Evolutionary conservation across 805 yeast genomes (phyloP), one percentile per base, ranked within the genome.

Genomic region (Kluyveromyces lactis): DNA sequence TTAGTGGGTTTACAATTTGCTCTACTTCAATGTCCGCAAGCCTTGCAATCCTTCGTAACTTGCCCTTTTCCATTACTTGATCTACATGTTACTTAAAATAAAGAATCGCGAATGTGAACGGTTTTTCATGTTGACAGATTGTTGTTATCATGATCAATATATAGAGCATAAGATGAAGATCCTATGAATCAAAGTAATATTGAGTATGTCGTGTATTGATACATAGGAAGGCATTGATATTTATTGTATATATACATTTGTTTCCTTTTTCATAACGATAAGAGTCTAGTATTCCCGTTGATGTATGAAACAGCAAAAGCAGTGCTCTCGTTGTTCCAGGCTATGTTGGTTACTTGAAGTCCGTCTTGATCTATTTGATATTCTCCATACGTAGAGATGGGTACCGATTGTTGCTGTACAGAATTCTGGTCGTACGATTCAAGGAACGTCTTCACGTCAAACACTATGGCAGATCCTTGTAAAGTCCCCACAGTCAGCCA

Each of bases 401-500:
- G 50, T 26, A 53, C 46, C 13, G 54, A 64, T 13, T 32, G 16
- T 24, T 26, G 16, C 26, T 9, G 3, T n/a, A 16, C 27, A 4
- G 24, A 2, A 8, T 19, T 13, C 10, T 23, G n/a, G 6, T 29
- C 32, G 13, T 40, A 16, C 2, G 29, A 38, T 30, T 41, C 42
- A 7, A 40, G 36, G 26, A 49, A 35, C 18, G 47, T 16, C 9
- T 46, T 48, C 1, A 74, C 49, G 42, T 71, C 70, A 72, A 80
- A 79, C 0, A 82, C 52, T 9, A 71, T 58, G 2, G 82, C 66
- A 18, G 66, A 65, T 0, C 90, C 87, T 29, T 74, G 75, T 40
- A 75, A 72, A 30, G 80, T 84, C 1, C 86, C 94, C 2, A 81
- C 63, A 1, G 79, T 86, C 19, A 79, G 56, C 48, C 60, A 67